phyloP scores from a whole-genome alignment of 768 basidiomycete species.

The Lyophyllum decastes region DNA sequence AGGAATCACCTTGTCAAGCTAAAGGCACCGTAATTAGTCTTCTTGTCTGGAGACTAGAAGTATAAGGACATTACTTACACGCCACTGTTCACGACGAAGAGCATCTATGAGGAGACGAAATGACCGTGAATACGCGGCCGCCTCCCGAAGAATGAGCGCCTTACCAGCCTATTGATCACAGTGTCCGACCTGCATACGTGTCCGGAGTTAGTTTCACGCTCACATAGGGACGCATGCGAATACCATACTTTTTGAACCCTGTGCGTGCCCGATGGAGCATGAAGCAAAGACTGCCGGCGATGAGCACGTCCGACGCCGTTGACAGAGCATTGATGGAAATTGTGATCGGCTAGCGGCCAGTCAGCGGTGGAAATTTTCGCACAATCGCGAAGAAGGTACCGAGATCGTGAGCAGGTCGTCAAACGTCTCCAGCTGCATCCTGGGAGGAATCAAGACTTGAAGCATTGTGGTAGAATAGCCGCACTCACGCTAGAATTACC shows the following conservation, averaged over 20 bases:
- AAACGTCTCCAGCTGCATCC: slow-evolving; percentile 40
- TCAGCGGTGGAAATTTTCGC: slow-evolving; percentile 1
- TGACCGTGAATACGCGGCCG: neutral
- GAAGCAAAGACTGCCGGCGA: slow-evolving; percentile 46
- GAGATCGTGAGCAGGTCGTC: slow-evolving; percentile 33
- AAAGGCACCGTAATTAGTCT: slow-evolving; percentile 5
- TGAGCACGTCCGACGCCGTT: slow-evolving; percentile 47
- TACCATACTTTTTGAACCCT: slow-evolving; percentile 46
- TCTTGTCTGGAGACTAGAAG: neutral
- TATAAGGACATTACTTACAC: slow-evolving; percentile 30
- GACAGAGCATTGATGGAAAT: slow-evolving; percentile 54
- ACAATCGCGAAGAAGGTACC: slow-evolving; percentile 20
- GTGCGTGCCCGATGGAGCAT: slow-evolving; percentile 51
- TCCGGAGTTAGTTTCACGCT: neutral
- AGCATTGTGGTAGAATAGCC: neutral
- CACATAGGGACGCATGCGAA: neutral
- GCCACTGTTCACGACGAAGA: slow-evolving; percentile 58
- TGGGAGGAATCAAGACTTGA: slow-evolving; percentile 5
- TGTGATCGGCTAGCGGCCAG: slow-evolving; percentile 37
- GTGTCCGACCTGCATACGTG: slow-evolving; percentile 41
- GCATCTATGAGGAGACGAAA: slow-evolving; percentile 32
- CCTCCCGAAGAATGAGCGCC: slow-evolving; percentile 8
- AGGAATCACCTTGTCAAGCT: slow-evolving; percentile 38
- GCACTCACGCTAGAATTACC: slow-evolving; percentile 41
- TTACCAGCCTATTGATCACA: slow-evolving; percentile 49